Evolutionary conservation across 2,329 filamentous ascomycete genomes (phyloP).

Genomic region (Aspergillus pseudoglaucus): DNA sequence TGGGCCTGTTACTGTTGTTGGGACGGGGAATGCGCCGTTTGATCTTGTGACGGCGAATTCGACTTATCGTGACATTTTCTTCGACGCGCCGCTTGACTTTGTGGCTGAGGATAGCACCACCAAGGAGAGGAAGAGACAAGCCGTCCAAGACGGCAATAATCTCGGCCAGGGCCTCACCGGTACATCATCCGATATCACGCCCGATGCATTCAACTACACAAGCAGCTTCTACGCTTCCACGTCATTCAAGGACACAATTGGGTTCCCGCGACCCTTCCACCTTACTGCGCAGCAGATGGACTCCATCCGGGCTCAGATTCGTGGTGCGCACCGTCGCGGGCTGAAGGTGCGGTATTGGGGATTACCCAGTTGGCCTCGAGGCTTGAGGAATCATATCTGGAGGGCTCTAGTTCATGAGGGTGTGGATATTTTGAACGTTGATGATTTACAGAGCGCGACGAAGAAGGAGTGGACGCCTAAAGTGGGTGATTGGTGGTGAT

Average conservation of each 20-base stretch:
- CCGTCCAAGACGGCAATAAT: constrained; percentile 11
- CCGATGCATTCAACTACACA: constrained; percentile 40
- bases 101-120: constrained; percentile 19
- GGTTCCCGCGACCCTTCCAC: constrained; percentile 44
- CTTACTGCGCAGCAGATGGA: constrained; percentile 42
- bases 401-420: constrained; percentile 47
- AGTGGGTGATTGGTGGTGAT: constrained; percentile 30
- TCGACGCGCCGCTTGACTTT: constrained; percentile 46
- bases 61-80: constrained; percentile 50
- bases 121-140: not conserved
- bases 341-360: constrained; percentile 54
- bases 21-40: constrained; percentile 49
- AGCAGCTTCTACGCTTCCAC: constrained; percentile 55
- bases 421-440: constrained; percentile 52
- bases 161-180: constrained; percentile 43
- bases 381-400: constrained; percentile 51
- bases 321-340: constrained; percentile 45
- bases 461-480: constrained; percentile 41
- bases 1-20: constrained; percentile 48
- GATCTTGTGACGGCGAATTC: constrained; percentile 41
- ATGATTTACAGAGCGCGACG: constrained; percentile 48
- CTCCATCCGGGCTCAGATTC: constrained; percentile 46
- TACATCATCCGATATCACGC: constrained; percentile 27
- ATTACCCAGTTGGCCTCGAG: constrained; percentile 50
- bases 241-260: constrained; percentile 46